Evolutionary conservation across 2,329 filamentous ascomycete genomes (phyloP).

Genomic region (Sphaceloma murrayae): DNA sequence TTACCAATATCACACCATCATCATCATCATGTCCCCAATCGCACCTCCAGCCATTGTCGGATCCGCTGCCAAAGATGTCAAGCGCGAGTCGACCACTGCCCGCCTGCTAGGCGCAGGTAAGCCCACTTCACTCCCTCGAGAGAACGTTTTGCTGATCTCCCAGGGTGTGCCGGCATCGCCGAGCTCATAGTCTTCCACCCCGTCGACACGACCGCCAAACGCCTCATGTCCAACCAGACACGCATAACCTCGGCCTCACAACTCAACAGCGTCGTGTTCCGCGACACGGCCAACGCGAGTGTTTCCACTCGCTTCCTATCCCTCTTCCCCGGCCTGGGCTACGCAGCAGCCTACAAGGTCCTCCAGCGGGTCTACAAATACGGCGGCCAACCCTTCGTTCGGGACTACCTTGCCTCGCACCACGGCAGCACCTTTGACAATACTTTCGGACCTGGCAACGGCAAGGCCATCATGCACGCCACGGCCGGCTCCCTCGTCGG

Average conservation of each 20-base stretch:
- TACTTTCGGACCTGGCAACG: constrained; percentile 90
- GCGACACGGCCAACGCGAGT: constrained; percentile 67
- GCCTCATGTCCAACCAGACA: constrained; percentile 91
- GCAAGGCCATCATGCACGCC: constrained; percentile 96
- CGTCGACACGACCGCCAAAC: constrained; percentile 96
- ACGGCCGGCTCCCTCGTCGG: constrained; percentile 92
- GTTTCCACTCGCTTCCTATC: constrained; percentile 75
- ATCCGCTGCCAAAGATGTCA: constrained; percentile 49
- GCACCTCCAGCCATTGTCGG: constrained; percentile 24
- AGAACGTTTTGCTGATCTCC: constrained; percentile 16
- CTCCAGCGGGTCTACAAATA: constrained; percentile 98
- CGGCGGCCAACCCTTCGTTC: constrained; percentile 88
- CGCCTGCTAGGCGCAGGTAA: constrained; percentile 85
- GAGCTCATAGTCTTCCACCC: constrained; percentile 91
- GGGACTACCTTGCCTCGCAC: constrained; percentile 75
- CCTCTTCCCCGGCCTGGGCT: constrained; percentile 91
- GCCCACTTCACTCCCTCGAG: constrained; percentile 21
- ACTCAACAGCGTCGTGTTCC: constrained; percentile 90
- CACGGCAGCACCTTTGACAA: constrained; percentile 75
- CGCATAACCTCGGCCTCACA: constrained; percentile 51
- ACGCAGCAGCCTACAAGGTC: constrained; percentile 96
- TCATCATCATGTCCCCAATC: constrained; percentile 16
- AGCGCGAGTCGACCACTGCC: constrained; percentile 84
- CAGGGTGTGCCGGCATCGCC: constrained; percentile 85
- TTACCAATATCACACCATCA: neutral